Conservation (phyloP, 2,329 filamentous ascomycete genomes). For the Aureobasidium sp. region DNA sequence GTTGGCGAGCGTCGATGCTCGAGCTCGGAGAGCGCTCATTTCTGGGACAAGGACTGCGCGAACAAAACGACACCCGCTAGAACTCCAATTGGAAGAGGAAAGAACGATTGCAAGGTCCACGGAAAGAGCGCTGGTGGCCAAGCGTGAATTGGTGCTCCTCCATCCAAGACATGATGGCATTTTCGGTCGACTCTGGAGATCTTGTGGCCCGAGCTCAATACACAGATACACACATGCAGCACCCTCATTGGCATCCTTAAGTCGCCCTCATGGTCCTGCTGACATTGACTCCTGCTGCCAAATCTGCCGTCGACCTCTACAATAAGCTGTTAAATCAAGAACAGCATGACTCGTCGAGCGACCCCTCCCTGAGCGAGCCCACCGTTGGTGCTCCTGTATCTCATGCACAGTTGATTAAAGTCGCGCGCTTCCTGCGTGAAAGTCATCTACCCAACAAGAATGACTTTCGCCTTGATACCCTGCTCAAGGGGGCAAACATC, state of each 20-base stretch:
- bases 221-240: neutral
- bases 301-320: slow-evolving; percentile 50
- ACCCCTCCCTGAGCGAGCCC: slow-evolving; percentile 47
- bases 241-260: neutral
- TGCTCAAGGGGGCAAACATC: slow-evolving; percentile 65
- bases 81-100: slow-evolving; percentile 2
- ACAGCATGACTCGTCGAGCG: slow-evolving; percentile 28
- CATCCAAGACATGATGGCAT: neutral
- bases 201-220: neutral
- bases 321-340: neutral
- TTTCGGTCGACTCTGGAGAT: neutral
- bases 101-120: neutral
- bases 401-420: slow-evolving; percentile 59
- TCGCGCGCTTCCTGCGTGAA: slow-evolving; percentile 38
- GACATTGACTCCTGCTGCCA: slow-evolving; percentile 64
- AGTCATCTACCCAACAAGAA: slow-evolving; percentile 1
- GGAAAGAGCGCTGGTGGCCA: slow-evolving; percentile 13
- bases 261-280: slow-evolving; percentile 60
- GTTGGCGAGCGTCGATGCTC: slow-evolving; percentile 29
- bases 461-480: slow-evolving; percentile 51
- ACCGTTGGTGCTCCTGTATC: slow-evolving; percentile 61
- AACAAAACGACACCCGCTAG: slow-evolving; percentile 8
- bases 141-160: neutral
- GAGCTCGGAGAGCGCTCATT: slow-evolving; percentile 29
- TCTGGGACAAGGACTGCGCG: slow-evolving; percentile 15